These are phyloP conservation scores for Phytophthora boehmeriae DNA, from an alignment of 352 stramenopile genomes.

Conservation along the genomic window DNA sequence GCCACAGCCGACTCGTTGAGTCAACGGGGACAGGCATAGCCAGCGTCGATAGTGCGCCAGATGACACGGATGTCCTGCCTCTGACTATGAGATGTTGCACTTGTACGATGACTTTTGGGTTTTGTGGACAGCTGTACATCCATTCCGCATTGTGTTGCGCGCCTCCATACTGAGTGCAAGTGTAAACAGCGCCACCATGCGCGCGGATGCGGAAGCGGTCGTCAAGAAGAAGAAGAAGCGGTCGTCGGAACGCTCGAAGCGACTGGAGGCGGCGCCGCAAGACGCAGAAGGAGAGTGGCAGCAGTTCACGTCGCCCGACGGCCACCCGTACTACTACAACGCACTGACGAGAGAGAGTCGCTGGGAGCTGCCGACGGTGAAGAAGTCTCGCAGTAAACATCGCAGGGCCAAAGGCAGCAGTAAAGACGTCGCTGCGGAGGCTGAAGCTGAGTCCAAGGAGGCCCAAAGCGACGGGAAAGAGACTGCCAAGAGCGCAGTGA, in stretches of 20 bases:
- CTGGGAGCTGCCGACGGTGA: constrained; percentile 53
- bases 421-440: constrained; percentile 6
- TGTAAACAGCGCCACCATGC: background rate
- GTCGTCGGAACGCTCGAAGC: constrained; percentile 14
- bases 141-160: too few relatives aligned
- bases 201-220: background rate
- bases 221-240: constrained; percentile 35
- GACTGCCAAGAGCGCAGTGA: constrained; percentile 5
- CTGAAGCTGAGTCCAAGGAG: background rate
- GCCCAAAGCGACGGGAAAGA: background rate
- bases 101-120: too few relatives aligned
- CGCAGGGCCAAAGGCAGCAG: constrained; percentile 14
- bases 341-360: constrained; percentile 63
- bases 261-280: constrained; percentile 4
- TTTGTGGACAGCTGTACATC: too few relatives aligned
- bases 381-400: constrained; percentile 9
- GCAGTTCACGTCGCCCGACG: constrained; percentile 63
- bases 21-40: background rate
- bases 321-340: constrained; percentile 72
- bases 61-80: too few relatives aligned
- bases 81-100: too few relatives aligned
- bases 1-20: background rate
- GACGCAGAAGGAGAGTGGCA: constrained; percentile 42
- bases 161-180: background rate
- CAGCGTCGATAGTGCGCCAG: background rate